Base-by-base conservation (phyloP, 228 moss, liverwort and hornwort species). In the Sphagnum fallax region DNA sequence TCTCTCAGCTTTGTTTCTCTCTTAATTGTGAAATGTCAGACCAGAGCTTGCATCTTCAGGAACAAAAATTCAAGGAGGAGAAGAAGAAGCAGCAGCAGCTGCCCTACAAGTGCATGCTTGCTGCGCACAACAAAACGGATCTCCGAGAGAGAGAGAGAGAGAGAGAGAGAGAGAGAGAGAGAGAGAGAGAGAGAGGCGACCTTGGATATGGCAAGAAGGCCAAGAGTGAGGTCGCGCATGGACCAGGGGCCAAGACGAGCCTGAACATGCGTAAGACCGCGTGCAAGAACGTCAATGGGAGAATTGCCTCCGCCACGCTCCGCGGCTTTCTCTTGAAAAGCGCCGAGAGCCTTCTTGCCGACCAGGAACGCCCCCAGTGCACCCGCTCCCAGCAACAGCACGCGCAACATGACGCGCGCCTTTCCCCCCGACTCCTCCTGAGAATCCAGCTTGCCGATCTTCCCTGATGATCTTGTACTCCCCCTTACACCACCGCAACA, bases 201-300 rank as follows among this genome's bases (percentile, higher is more conserved):
- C 83, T 89, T 85, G 12, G 81, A 74, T 51, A 85, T 81, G 49
- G 85, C 85, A 57, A 83, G 73, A 11, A 89, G 83, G 18, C 89
- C 89, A 59, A 89, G 66, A 8, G 78, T 79, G 75, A 89, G 67
- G 61, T 89, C 89, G 50, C 77, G 16, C 10, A 79, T 15, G 2
- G 80, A 81, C 89, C 89, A 85, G 4, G 89, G 89, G 7, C 85
- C 89, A 73, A 85, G 76, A 15, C 75, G 80, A 6, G 80, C 63
- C 18, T 85, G 89, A 59, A 89, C 5, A 18, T 65, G 71, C 3
- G 83, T 85, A 49, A 77, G 81, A 11, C 83, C 83, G 5, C 81
- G 72, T 10, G 89, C 89, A 0, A 89, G 74, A 10, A 89, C 50
- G 75, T 85, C 72, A 83, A 89, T 83, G 9, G 89, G 85, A 13